These are phyloP conservation scores for Trypanosoma mega DNA, from an alignment of 208 protist genomes.

Conservation along the genomic window DNA sequence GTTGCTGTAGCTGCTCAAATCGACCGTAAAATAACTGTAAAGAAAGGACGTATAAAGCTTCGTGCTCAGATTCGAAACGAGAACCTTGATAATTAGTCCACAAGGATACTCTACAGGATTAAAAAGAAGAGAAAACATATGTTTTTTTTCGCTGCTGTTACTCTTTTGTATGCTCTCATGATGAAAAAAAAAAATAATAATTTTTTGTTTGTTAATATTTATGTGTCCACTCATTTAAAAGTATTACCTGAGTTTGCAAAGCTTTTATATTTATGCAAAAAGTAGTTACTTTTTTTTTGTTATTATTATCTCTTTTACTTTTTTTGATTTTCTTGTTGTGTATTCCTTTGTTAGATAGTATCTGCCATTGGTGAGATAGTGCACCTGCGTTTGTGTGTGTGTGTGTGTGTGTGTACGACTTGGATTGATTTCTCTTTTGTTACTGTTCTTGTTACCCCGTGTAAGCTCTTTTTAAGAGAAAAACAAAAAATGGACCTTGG, in stretches of 20 bases:
- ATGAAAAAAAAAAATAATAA: too few relatives aligned
- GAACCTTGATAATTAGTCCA: slow-evolving; percentile 63
- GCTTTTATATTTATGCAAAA: background rate
- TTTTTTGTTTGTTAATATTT: too few relatives aligned
- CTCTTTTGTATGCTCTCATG: too few relatives aligned
- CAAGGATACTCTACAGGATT: too few relatives aligned
- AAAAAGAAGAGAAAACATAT: background rate
- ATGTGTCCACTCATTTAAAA: too few relatives aligned
- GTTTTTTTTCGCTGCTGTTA: too few relatives aligned
- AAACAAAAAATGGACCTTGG: slow-evolving; percentile 5
- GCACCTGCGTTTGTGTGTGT: background rate
- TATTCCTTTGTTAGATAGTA: background rate
- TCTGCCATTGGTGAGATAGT: background rate
- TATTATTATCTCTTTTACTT: background rate
- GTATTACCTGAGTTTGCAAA: too few relatives aligned
- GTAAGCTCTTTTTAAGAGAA: slow-evolving; percentile 4
- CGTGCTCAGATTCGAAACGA: slow-evolving; percentile 82
- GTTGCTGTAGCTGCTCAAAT: slow-evolving; percentile 49
- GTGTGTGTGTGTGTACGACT: background rate
- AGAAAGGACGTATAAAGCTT: slow-evolving; percentile 85
- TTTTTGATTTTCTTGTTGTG: slow-evolving; percentile 1
- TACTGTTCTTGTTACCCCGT: background rate
- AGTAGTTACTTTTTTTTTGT: slow-evolving; percentile 11
- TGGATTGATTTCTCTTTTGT: background rate
- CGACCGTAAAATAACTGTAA: slow-evolving; percentile 65